Base-by-base conservation (phyloP, 192 early-diverging fungal genomes). In the Glomus cerebriforme region DNA sequence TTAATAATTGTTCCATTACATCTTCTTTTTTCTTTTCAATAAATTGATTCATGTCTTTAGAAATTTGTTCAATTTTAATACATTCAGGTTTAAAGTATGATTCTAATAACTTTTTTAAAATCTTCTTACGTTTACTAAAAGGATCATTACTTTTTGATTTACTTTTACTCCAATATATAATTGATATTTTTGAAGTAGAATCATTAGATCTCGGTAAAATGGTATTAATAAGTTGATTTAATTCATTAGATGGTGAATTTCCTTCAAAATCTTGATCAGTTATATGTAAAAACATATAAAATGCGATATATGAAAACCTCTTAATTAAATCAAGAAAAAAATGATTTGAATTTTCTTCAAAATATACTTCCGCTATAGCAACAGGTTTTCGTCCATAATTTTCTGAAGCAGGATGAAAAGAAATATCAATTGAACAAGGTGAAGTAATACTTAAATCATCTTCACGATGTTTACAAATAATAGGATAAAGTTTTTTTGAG, bases 361-460 rank as follows among this genome's bases (percentile, higher is more conserved):
- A 22, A 37, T 69, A 69, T 69, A 37, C 67, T 43, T 69, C 67
- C 15, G 37, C 37, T 35, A 69, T 69, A n/a, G 37, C 37, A 19
- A 69, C 22, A 31, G 67, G 67, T 39, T 22, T 29, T 31, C 67
- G 67, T 34, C 27, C 22, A 17, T 69, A 10, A 69, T 69, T 69
- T 69, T 69, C 67, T 2, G 67, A 69, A 19, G 67, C 67, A 4
- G 67, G 7, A 22, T 69, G 67, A 37, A 69, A 69, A 37, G 35
- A 35, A 9, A 69, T 39, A 37, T 69, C 67, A 22, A 69, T 69
- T 69, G 67, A 69, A 12, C 67, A 35, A 31, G 67, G 0, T 2
- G n/a, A 37, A n/a, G 67, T 35, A 37, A 69, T n/a, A 29, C 31
- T n/a, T 35, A 37, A 34, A 22, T 8, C 22, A 35, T 69, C 34